Percentiles rank a stretch among this genome's conserved stretches.
Evolutionary conservation across 768 basidiomycete genomes (phyloP).

Genomic region (Jaapia argillacea): DNA sequence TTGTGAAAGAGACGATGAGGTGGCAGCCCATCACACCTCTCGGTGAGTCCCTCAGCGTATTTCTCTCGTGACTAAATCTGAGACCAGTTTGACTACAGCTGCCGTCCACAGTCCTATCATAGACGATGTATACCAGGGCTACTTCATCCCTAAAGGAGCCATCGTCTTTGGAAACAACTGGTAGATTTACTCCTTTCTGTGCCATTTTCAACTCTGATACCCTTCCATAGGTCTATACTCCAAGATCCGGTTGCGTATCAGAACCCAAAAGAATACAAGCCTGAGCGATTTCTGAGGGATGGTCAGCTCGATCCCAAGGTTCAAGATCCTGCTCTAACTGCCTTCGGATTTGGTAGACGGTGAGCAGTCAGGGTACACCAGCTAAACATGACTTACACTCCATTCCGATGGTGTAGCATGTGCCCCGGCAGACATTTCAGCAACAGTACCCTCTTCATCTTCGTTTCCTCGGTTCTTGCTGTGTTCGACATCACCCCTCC

Average conservation of each 20-base stretch:
- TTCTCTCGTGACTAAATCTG: background rate
- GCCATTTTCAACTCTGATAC: background rate
- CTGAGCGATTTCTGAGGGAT: background rate
- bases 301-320: background rate
- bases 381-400: too few species aligned
- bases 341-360: background rate
- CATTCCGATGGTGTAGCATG: too few species aligned
- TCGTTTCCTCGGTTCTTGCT: background rate
- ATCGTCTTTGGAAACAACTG: slow-evolving; percentile 11
- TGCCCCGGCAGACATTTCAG: background rate
- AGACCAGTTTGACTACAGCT: background rate
- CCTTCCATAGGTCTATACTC: background rate
- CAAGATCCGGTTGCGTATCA: background rate
- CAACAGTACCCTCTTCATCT: background rate
- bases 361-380: too few species aligned
- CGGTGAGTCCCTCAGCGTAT: slow-evolving; percentile 8
- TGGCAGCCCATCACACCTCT: slow-evolving; percentile 16
- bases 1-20: slow-evolving; percentile 20
- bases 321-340: background rate
- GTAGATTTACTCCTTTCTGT: slow-evolving; percentile 3
- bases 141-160: slow-evolving; percentile 10
- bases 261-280: background rate
- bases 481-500: background rate
- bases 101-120: slow-evolving; percentile 14
- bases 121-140: slow-evolving; percentile 13